Base-by-base conservation (phyloP, 805 yeast species). In the Ogataea degrootiae region DNA sequence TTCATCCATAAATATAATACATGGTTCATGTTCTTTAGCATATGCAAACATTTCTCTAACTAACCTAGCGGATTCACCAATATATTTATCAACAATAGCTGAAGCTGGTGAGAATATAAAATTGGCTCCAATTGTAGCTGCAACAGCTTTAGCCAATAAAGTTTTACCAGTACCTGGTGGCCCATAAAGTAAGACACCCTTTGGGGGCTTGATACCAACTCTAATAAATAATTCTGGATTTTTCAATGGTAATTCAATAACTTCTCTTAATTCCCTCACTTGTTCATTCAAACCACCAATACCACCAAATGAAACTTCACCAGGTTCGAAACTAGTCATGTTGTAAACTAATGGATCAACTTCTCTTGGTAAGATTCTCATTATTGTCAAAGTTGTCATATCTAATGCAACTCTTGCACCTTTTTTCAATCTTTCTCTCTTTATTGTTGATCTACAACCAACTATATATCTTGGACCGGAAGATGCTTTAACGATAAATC, bases 81-180 rank as follows among this genome's bases (percentile, higher is more conserved):
- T 92, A 70, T 94, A 92, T 69, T 92, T 92, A 70, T 92, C 99
- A 44, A 92, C 99, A 64, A 92, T 92, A 42, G 96, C 98, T 12
- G 96, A 87, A 0, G 98, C 97, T 12, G 98, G 98, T n/a, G 96
- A 87, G 61, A 94, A 94, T 53, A 92, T 92, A 72, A 92, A 92
- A 70, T 92, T 92, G 35, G 97, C 97, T 47, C 98, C 98, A 61
- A 94, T 89, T 5, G 98, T 94, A 39, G 98, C 98, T 5, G 99
- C 98, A 40, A 91, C 97, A 0, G 98, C 98, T 63, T 94, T 91
- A 16, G 99, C 99, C 62, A 92, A 76, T 50, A 92, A 73, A 0
- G 99, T 92, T 67, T 92, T 92, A 63, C 99, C 98, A 0, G 99
- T 94, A 61, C 99, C 99, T 22, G 99, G 99, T 6, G 99, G 99